Evolutionary conservation across 2,329 filamentous ascomycete genomes (phyloP).

Genomic region (Byssochlamys sp.): DNA sequence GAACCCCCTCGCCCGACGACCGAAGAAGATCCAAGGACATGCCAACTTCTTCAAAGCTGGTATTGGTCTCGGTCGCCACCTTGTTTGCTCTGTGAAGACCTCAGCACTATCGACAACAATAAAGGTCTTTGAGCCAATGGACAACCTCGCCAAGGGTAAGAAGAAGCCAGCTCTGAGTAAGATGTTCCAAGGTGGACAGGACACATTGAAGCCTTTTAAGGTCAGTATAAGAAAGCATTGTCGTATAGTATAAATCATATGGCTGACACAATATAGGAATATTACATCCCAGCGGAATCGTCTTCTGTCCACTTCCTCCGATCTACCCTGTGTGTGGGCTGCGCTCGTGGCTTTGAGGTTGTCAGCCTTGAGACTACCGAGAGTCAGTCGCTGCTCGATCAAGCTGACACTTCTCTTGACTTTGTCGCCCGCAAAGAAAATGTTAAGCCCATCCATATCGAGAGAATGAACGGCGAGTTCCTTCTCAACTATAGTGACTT

Average conservation of each 20-base stretch:
- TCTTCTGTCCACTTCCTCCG: constrained; percentile 96
- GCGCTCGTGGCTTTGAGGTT: constrained; percentile 90
- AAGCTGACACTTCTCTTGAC: constrained; percentile 93
- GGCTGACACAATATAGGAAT: constrained; percentile 53
- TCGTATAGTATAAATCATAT: background rate
- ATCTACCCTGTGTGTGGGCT: constrained; percentile 91
- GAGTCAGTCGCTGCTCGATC: constrained; percentile 89
- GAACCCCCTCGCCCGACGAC: constrained; percentile 67
- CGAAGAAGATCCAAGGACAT: constrained; percentile 92
- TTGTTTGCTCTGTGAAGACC: constrained; percentile 94
- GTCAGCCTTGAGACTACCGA: constrained; percentile 95
- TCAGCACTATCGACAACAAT: constrained; percentile 88
- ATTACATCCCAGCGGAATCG: constrained; percentile 97
- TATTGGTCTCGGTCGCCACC: constrained; percentile 83
- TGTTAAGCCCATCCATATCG: constrained; percentile 91
- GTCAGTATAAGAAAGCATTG: constrained; percentile 22
- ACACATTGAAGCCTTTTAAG: constrained; percentile 92
- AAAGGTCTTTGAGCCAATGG: constrained; percentile 98
- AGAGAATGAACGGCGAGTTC: constrained; percentile 93
- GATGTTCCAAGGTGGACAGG: constrained; percentile 88
- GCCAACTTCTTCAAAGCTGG: constrained; percentile 98
- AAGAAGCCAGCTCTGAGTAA: constrained; percentile 92
- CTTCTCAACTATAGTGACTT: constrained; percentile 96
- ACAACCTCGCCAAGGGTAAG: constrained; percentile 83
- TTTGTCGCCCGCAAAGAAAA: constrained; percentile 91